phyloP scores from a whole-genome alignment of 2,329 filamentous ascomycete genomes.

The Epicoccum nigrum region DNA sequence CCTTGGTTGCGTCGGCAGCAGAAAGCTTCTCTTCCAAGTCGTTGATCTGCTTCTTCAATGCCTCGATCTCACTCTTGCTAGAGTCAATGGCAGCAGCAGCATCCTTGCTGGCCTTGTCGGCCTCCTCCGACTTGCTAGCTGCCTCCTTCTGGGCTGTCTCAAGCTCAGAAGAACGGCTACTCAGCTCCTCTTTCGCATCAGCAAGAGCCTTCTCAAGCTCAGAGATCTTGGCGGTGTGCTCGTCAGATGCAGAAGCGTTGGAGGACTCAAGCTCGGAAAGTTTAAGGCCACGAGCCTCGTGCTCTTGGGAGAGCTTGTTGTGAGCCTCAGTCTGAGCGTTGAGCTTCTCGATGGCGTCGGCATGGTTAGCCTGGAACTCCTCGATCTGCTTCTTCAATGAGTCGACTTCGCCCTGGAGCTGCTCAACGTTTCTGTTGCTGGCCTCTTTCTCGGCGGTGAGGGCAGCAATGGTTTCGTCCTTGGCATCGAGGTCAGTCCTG shows the following conservation, averaged over 20 bases:
- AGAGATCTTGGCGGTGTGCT: slow-evolving; percentile 24
- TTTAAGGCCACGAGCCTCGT: slow-evolving; percentile 25
- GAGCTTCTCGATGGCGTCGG: slow-evolving; percentile 25
- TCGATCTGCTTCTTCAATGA: slow-evolving; percentile 34
- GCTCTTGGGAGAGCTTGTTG: slow-evolving; percentile 29
- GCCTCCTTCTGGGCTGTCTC: slow-evolving; percentile 26
- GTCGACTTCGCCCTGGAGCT: slow-evolving; percentile 30
- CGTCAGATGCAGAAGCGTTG: slow-evolving; percentile 23
- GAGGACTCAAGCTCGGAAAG: slow-evolving; percentile 27
- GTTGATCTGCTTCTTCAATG: slow-evolving; percentile 30
- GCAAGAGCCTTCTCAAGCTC: slow-evolving; percentile 25
- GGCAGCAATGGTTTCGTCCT: slow-evolving; percentile 32
- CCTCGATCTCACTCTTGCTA: slow-evolving; percentile 30
- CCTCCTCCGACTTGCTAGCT: slow-evolving; percentile 18
- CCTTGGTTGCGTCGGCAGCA: slow-evolving; percentile 31
- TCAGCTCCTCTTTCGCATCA: slow-evolving; percentile 27
- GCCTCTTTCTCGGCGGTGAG: slow-evolving; percentile 34
- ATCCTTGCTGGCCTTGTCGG: slow-evolving; percentile 26
- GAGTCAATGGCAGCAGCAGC: slow-evolving; percentile 28
- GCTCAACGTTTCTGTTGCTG: slow-evolving; percentile 28
- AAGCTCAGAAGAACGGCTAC: slow-evolving; percentile 36
- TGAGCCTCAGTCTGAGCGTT: slow-evolving; percentile 24
- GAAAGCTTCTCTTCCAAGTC: slow-evolving; percentile 35
- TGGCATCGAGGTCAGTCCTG: slow-evolving; percentile 36
- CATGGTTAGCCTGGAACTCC: slow-evolving; percentile 24